Base-by-base conservation (phyloP, 176 grass and related monocot genomes). In the Oryza coarctata region DNA sequence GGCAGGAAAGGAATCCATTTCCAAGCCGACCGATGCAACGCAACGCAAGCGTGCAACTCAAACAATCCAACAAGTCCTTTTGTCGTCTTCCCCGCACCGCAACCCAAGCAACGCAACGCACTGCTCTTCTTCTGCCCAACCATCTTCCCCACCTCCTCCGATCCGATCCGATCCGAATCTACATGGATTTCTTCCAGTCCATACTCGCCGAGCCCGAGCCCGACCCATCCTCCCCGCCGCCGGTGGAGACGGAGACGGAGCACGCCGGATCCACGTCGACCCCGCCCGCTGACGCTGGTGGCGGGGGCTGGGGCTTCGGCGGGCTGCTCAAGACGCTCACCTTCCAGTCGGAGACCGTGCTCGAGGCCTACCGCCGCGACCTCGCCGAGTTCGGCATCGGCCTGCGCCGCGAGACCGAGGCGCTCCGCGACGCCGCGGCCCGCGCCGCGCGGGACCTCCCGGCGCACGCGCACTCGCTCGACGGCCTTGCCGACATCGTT, bases 111-210 rank as follows among this genome's bases (percentile, higher is more conserved):
- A 6, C 65, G 5, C 78, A 12, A 25, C 50, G 18, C 50, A 55
- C 50, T 4, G 32, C 32, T 33, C 4, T 4, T 33, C 32, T 4
- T 33, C 32, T 4, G 32, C 32, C 32, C 3, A 33, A 33, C 32
- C n/a, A n/a, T n/a, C 17, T 52, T 52, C 47, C 47, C 39, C 39
- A 33, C 52, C 6, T 58, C 4, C 14, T 18, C 47, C 47, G 15
- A 17, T 60, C 55, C 55, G 47, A 47, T 49, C 39, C 66, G 33
- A 83, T 73, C 84, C 74, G n/a, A 78, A 63, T 76, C 76, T 17
- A 86, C 77, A 98, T 98, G 95, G 88, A 98, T 91, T 98, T 98
- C 90, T 98, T 98, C 90, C 94, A 89, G 83, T 94, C 94, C 83
- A 84, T 92, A 58, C 80, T 89, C 79, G 79, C 87, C 40, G 87